Conservation (phyloP, 257 asterid species). For the Solanum verrucosum region DNA sequence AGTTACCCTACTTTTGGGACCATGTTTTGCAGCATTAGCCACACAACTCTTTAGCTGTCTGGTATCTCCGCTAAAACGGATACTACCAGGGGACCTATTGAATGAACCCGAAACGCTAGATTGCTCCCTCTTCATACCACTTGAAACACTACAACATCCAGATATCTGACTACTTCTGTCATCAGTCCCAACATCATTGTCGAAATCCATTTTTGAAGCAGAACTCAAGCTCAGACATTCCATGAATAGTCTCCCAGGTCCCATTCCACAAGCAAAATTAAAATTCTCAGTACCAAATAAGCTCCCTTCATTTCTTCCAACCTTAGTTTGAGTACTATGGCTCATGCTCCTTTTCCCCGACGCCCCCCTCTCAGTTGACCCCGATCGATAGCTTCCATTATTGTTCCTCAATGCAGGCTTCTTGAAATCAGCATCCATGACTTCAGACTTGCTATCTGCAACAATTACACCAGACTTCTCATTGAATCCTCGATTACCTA, state of each 20-base stretch:
- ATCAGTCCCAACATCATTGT: constrained; percentile 30
- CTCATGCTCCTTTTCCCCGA: constrained; percentile 19
- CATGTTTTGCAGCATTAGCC: constrained; percentile 13
- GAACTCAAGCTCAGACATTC: constrained; percentile 69
- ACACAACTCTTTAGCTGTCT: constrained; percentile 14
- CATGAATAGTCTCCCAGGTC: constrained; percentile 67
- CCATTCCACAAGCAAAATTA: constrained; percentile 65
- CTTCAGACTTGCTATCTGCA: constrained; percentile 8
- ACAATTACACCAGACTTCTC: constrained; percentile 17
- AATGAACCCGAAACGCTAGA: constrained; percentile 12
- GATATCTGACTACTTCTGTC: constrained; percentile 60
- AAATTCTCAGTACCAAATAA: constrained; percentile 53
- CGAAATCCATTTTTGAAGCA: constrained; percentile 40
- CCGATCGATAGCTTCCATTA: constrained; percentile 12
- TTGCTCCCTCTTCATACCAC: constrained; percentile 30
- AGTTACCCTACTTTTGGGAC: constrained; percentile 32
- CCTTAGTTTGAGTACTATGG: constrained; percentile 12
- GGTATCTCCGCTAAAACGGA: constrained; percentile 14
- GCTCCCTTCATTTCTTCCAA: constrained; percentile 36
- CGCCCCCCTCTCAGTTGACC: constrained; percentile 11
- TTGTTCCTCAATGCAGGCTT: constrained; percentile 24
- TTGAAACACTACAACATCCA: constrained; percentile 32
- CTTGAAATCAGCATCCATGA: not conserved
- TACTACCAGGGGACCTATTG: constrained; percentile 11
- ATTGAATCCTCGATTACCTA: constrained; percentile 17